Conservation (phyloP, 768 basidiomycete genomes). For the Cyclocybe cylindracea region DNA sequence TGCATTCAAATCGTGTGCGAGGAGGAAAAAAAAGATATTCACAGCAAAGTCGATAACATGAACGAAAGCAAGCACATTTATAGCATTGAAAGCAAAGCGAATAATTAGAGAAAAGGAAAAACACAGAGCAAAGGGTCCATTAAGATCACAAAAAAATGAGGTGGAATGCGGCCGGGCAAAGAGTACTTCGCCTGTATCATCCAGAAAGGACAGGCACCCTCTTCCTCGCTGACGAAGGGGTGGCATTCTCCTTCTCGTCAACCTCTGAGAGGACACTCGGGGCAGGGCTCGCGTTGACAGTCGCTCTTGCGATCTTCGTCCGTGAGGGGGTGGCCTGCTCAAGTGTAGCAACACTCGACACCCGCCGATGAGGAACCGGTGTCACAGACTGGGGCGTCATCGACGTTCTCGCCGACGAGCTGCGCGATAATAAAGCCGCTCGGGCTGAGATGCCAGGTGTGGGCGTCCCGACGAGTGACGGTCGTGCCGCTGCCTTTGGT, state of each 20-base stretch:
- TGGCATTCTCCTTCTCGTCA: conserved; percentile 61
- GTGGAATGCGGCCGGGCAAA: background rate
- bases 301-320: conserved; percentile 29
- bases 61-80: conserved; percentile 18
- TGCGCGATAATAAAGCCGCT: conserved; percentile 35
- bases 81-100: conserved; percentile 28
- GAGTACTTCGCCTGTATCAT: background rate
- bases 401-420: conserved; percentile 32
- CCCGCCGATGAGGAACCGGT: conserved; percentile 34
- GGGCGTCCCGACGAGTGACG: conserved; percentile 37
- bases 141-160: background rate
- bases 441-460: conserved; percentile 32
- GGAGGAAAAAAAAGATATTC: conserved; percentile 7
- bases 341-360: conserved; percentile 29
- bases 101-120: conserved; percentile 13
- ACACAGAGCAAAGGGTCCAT: background rate
- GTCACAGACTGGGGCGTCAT: conserved; percentile 23
- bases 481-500: conserved; percentile 29
- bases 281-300: conserved; percentile 34
- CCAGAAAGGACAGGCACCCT: conserved; percentile 33
- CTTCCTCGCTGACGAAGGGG: conserved; percentile 22
- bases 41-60: conserved; percentile 22
- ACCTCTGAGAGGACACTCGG: conserved; percentile 40
- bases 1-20: conserved; percentile 3
- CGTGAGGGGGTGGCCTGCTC: conserved; percentile 32